Evolutionary conservation across 1,284 basidiomycete genomes (phyloP).

Genomic region (Apiotrichum siamense): DNA sequence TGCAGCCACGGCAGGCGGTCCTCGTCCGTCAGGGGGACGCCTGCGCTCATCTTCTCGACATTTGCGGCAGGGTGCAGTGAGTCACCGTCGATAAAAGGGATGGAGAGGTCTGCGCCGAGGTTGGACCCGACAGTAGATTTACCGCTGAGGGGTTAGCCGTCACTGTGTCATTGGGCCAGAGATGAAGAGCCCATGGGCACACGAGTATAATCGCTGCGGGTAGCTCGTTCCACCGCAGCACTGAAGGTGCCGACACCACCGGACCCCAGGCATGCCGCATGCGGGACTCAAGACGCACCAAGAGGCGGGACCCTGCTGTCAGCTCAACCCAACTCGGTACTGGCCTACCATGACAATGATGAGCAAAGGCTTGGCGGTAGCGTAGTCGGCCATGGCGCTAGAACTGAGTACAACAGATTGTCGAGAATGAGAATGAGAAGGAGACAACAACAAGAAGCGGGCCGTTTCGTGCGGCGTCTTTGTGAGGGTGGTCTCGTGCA

Average conservation of each 20-base stretch:
- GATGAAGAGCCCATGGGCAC: no score
- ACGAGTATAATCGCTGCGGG: no score
- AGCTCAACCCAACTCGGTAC: not conserved
- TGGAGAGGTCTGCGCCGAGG: slow-evolving; percentile 56
- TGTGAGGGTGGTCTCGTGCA: no score
- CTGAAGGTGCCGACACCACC: not conserved
- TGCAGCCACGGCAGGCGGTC: slow-evolving; percentile 85
- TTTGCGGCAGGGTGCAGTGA: slow-evolving; percentile 76
- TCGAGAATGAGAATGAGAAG: not conserved
- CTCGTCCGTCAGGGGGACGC: slow-evolving; percentile 69
- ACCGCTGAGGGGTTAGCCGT: slow-evolving; percentile 52
- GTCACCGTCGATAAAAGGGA: slow-evolving; percentile 86
- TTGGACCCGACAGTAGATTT: slow-evolving; percentile 76
- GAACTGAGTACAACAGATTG: no score
- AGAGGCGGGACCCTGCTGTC: slow-evolving; percentile 33
- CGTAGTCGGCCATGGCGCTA: slow-evolving; percentile 5
- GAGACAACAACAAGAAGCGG: not conserved
- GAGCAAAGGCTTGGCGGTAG: slow-evolving; percentile 33
- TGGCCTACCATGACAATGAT: slow-evolving; percentile 46
- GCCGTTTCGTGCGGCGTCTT: no score
- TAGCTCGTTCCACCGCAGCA: no score
- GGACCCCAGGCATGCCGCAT: no score
- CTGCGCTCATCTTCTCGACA: slow-evolving; percentile 79
- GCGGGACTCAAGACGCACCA: slow-evolving; percentile 26
- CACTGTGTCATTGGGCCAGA: not conserved